These are phyloP conservation scores for Ogataea thermomethanolica DNA, from an alignment of 805 yeast species.

Conservation along the genomic window DNA sequence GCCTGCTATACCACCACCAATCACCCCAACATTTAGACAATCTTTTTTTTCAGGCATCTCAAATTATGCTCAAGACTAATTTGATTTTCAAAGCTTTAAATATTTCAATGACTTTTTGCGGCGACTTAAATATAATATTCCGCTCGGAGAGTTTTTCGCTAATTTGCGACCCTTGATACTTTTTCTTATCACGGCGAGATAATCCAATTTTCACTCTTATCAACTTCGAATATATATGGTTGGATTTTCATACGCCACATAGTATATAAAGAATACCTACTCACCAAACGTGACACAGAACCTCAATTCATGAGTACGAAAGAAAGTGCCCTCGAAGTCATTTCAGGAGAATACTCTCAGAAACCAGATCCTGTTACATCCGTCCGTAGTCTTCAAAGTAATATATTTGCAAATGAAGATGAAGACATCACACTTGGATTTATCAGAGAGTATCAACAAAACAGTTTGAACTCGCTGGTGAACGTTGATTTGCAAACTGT, in stretches of 20 bases:
- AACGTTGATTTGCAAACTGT: constrained; percentile 9
- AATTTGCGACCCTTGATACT: neutral
- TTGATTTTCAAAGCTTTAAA: neutral
- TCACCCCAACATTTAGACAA: constrained; percentile 20
- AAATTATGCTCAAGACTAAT: no score
- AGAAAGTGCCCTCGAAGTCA: neutral
- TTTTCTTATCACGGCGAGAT: constrained; percentile 1
- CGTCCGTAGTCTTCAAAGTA: constrained; percentile 11
- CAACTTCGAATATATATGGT: neutral
- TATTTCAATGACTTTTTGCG: neutral
- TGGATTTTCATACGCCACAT: neutral
- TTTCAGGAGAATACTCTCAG: neutral
- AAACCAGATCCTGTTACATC: constrained; percentile 1
- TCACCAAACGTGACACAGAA: no score
- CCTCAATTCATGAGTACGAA: neutral
- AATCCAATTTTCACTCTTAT: neutral
- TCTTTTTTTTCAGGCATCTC: constrained; percentile 10
- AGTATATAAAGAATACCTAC: no score
- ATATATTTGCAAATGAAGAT: constrained; percentile 12
- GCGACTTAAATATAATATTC: neutral
- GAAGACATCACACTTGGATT: constrained; percentile 14
- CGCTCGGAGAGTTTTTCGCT: constrained; percentile 2
- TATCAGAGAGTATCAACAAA: constrained; percentile 10
- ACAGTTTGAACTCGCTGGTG: neutral
- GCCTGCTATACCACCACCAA: constrained; percentile 32